phyloP scores from a whole-genome alignment of 805 yeast species.

The Gaillardinia entomophila region DNA sequence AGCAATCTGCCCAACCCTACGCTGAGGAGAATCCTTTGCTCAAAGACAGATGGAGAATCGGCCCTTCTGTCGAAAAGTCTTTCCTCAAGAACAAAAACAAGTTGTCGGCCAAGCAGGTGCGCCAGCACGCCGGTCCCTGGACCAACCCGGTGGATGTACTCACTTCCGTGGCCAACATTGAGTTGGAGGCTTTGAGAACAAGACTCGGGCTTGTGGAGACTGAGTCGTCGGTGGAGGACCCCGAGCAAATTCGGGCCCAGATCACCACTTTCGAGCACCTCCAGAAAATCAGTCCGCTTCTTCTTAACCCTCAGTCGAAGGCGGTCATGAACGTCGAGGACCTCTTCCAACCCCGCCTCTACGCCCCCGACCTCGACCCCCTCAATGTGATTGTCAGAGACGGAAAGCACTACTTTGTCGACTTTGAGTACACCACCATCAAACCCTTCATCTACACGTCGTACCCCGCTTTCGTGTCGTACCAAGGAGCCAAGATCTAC shows the following conservation, averaged over 20 bases:
- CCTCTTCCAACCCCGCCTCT: constrained; percentile 66
- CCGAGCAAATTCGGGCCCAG: constrained; percentile 41
- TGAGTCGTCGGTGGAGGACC: constrained; percentile 44
- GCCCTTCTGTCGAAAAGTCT: constrained; percentile 79
- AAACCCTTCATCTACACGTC: constrained; percentile 77
- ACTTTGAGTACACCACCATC: constrained; percentile 75
- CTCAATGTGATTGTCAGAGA: constrained; percentile 61
- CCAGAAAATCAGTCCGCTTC: constrained; percentile 45
- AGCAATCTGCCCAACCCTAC: constrained; percentile 42
- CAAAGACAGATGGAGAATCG: constrained; percentile 76
- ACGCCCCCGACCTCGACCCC: constrained; percentile 85
- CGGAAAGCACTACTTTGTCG: constrained; percentile 51
- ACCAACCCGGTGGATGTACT: constrained; percentile 58
- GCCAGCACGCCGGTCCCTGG: constrained; percentile 75
- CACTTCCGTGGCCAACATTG: constrained; percentile 57
- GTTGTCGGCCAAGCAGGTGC: constrained; percentile 45
- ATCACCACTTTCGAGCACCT: constrained; percentile 60
- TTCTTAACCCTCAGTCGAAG: constrained; percentile 50
- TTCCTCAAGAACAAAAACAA: constrained; percentile 65
- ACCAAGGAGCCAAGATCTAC: constrained; percentile 85
- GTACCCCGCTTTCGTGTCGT: constrained; percentile 79
- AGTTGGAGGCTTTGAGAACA: constrained; percentile 53
- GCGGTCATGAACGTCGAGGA: constrained; percentile 59
- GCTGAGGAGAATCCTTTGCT: constrained; percentile 53
- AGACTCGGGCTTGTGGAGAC: constrained; percentile 52